These are phyloP conservation scores for Plicaturopsis crispa DNA, from an alignment of 768 basidiomycete species.

Conservation along the genomic window DNA sequence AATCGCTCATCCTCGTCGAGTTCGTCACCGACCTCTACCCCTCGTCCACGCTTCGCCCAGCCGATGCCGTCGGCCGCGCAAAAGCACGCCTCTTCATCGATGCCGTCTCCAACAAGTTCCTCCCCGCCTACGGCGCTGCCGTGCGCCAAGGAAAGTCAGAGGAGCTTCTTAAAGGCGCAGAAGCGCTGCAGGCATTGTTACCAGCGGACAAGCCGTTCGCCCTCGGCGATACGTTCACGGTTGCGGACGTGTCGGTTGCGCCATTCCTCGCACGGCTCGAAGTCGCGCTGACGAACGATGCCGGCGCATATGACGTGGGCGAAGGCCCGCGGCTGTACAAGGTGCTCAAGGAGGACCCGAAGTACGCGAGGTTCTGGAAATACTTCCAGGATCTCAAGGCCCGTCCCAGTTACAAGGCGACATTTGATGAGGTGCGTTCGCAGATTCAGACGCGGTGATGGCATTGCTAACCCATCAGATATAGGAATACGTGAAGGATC, in stretches of 20 bases:
- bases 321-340: slow-evolving; percentile 37
- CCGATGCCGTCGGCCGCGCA: slow-evolving; percentile 49
- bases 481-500: too few species aligned
- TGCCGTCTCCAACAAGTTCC: slow-evolving; percentile 37
- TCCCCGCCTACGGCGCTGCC: slow-evolving; percentile 28
- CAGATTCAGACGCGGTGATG: too few species aligned
- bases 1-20: slow-evolving; percentile 61
- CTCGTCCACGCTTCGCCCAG: slow-evolving; percentile 39
- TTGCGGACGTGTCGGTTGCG: slow-evolving; percentile 53
- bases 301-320: slow-evolving; percentile 42
- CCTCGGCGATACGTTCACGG: slow-evolving; percentile 39
- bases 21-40: slow-evolving; percentile 58
- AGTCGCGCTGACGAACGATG: slow-evolving; percentile 35
- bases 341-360: slow-evolving; percentile 31
- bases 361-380: slow-evolving; percentile 41
- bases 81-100: slow-evolving; percentile 60
- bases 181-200: slow-evolving; percentile 42
- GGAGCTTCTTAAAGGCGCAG: slow-evolving; percentile 33
- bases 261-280: slow-evolving; percentile 55
- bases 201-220: slow-evolving; percentile 28
- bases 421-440: slow-evolving; percentile 47
- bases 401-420: slow-evolving; percentile 46
- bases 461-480: too few species aligned
- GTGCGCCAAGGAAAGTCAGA: slow-evolving; percentile 31
- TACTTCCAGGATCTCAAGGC: slow-evolving; percentile 41